Base-by-base conservation (phyloP, 192 early-diverging fungal species). In the Umbelopsis sp. region DNA sequence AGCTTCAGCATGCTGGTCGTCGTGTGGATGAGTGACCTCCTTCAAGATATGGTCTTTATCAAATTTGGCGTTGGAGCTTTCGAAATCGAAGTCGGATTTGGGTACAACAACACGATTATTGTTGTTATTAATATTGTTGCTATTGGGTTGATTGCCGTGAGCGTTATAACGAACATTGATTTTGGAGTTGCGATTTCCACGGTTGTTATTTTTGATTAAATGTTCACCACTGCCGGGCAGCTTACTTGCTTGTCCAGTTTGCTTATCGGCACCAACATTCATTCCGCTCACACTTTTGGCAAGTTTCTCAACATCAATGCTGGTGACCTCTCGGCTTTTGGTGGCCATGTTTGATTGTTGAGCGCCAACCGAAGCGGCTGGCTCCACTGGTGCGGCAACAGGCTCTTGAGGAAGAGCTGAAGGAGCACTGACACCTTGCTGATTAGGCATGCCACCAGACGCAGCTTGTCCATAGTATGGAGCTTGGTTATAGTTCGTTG, bases 41-140 rank as follows among this genome's bases (percentile, higher is more conserved):
- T 92, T 90, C 45, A 85, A 86, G 45, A 95, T 74, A 25, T 94
- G 93, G 16, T 91, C 86, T 80, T 94, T 95, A 81, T 94, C 90
- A 77, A 98, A 96, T 79, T 97, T 97, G 25, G 94, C 93, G 73
- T 97, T 97, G n/a, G 94, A 85, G 6, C 90, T 84, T 76, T 97
- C 94, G 83, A 98, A 98, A 77, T 98, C 96, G 83, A 95, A 98
- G 69, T 97, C 97, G 1, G 87, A 90, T 68, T 89, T 82, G 45
- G 94, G 94, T 4, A 71, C 23, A 8, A 20, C 20, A 48, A 71
- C 35, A 44, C 68, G 68, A 23, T 70, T 49, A 18, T 48, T 41
- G 27, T 51, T 69, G 48, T 69, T 49, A 16, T 22, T 22, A 10
- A 23, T 30, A 55, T 7, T 7, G 16, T 55, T 55, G 25, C 23